These are phyloP conservation scores for Vitis hybrid DNA, from an alignment of 177 flowering plant genomes.

Conservation along the genomic window DNA sequence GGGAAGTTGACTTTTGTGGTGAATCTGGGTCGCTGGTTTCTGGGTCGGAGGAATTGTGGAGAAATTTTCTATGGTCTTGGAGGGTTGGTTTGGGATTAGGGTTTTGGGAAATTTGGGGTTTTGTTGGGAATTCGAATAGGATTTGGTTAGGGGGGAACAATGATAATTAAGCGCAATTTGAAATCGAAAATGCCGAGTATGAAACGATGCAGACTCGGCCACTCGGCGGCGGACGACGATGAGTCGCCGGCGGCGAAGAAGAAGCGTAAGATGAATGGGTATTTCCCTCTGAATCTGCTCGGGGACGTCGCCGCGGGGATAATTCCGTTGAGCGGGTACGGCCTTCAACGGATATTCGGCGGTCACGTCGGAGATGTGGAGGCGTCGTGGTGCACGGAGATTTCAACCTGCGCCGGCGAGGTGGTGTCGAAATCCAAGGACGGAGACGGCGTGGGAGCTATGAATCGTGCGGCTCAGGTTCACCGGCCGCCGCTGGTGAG, in stretches of 20 bases:
- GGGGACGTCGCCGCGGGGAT: constrained; percentile 53
- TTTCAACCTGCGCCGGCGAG: constrained; percentile 23
- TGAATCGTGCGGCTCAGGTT: constrained; percentile 23
- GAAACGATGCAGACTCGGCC: constrained; percentile 43
- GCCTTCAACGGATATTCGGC: constrained; percentile 17
- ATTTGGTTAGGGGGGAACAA: constrained; percentile 6
- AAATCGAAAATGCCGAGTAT: constrained; percentile 66
- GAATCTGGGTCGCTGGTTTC: background rate
- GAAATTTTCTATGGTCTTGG: too few relatives aligned
- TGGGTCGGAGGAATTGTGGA: background rate
- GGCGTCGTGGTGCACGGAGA: constrained; percentile 33
- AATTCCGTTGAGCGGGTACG: constrained; percentile 26
- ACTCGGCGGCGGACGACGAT: constrained; percentile 39
- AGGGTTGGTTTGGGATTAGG: too few relatives aligned
- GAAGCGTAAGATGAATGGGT: constrained; percentile 36
- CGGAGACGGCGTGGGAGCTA: constrained; percentile 12
- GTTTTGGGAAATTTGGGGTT: too few relatives aligned
- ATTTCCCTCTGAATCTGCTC: constrained; percentile 50
- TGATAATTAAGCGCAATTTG: constrained; percentile 65
- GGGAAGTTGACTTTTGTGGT: background rate
- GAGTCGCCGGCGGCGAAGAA: constrained; percentile 21
- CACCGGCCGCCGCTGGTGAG: constrained; percentile 57
- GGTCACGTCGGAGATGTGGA: constrained; percentile 1
- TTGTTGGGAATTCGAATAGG: too few relatives aligned
- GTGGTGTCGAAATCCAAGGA: constrained; percentile 28